Base-by-base conservation (phyloP, 345 rosid genomes). In the Ailanthus altissimus region DNA sequence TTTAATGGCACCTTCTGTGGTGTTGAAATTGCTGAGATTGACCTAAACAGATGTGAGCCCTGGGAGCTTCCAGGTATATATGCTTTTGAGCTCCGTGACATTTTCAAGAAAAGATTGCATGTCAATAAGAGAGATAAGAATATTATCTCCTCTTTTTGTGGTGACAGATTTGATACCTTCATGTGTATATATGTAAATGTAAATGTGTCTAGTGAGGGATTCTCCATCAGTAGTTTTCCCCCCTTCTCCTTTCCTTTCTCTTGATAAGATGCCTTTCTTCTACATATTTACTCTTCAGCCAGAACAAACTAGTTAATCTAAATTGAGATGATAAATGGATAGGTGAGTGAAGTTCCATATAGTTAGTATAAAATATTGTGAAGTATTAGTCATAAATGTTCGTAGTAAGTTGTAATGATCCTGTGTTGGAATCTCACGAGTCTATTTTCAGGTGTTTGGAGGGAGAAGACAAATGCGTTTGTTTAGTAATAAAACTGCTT, bases 51-150 rank as follows among this genome's bases (percentile, higher is more conserved):
- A 43, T 96, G 97, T 49, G 99, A 96, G 61, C 99, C 98, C 14
- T 96, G 99, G 99, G 98, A 96, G 77, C 97, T 96, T 49, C 99
- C 99, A 5, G 98, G 99, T 94, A 84, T 58, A 6, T 43, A 81
- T 72, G 6, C 36, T 15, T n/a, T 13, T 46, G n/a, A 10, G 16
- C 72, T 67, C 23, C 56, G 0, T 47, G 21, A 12, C 13, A 1
- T 47, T 67, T 47, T 25, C 2, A 47, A 12, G 10, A 10, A 49
- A 49, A 50, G 32, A 25, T 23, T 11, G 26, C 5, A 69, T 68
- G 72, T 18, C n/a, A 59, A 28, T 20, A 28, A 46, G 23, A 5
- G 43, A 26, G 8, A n/a, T 42, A 5, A n/a, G 50, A 21, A 57
- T 50, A 15, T 81, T 74, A 40, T 25, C 47, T 36, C 15, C 23